A percentile compares a stretch with the other conserved stretches of the same genome.
Evolutionary conservation across 768 basidiomycete species (phyloP).

Genomic region (Hygrophoropsis aurantiaca): DNA sequence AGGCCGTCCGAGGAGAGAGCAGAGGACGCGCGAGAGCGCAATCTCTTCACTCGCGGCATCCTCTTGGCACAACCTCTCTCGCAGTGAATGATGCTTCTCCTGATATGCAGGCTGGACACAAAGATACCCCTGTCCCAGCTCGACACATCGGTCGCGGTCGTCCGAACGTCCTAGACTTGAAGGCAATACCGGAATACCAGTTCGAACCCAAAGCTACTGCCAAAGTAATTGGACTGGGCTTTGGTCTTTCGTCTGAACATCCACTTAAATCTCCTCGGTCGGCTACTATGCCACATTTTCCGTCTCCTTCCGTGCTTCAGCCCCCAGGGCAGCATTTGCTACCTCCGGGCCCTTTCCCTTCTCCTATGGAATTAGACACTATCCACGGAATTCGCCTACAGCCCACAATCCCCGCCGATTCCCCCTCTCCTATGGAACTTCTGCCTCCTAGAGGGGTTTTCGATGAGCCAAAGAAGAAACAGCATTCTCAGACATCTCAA

Average conservation of each 20-base stretch:
- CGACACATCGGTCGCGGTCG: neutral
- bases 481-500: too few relatives aligned
- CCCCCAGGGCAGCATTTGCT: constrained; percentile 3
- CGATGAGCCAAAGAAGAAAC: neutral
- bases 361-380: neutral
- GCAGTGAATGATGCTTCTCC: neutral
- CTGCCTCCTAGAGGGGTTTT: constrained; percentile 7
- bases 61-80: neutral
- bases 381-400: constrained; percentile 1
- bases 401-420: constrained; percentile 14
- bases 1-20: constrained; percentile 22
- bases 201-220: constrained; percentile 9
- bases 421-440: constrained; percentile 19
- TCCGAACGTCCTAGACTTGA: neutral
- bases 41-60: constrained; percentile 20
- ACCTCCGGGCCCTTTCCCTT: constrained; percentile 1
- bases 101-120: neutral
- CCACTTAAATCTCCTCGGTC: constrained; percentile 14
- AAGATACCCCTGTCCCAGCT: neutral
- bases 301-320: neutral
- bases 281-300: constrained; percentile 15
- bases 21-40: constrained; percentile 22
- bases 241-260: constrained; percentile 25
- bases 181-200: constrained; percentile 5
- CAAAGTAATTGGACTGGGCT: constrained; percentile 20